phyloP scores from a whole-genome alignment of 2,329 filamentous ascomycete species.

The Ascocoryne sarcoides region DNA sequence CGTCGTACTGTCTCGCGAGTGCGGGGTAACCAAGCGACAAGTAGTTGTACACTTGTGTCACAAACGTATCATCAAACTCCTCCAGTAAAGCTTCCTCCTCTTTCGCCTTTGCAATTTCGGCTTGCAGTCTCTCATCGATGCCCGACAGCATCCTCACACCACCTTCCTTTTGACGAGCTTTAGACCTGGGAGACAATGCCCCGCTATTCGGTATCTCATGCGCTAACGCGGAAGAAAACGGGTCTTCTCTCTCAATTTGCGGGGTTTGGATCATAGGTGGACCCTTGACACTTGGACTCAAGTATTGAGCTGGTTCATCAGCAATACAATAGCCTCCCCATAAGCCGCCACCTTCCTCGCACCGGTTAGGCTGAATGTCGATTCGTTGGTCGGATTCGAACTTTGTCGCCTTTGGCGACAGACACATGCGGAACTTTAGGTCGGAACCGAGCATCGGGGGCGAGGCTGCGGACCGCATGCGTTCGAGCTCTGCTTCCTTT shows the following conservation, averaged over 20 bases:
- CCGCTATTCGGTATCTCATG: constrained; percentile 2
- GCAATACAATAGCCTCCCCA: constrained; percentile 66
- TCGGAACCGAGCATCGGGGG: constrained; percentile 86
- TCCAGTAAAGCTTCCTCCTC: constrained; percentile 33
- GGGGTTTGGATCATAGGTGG: constrained; percentile 31
- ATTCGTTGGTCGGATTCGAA: constrained; percentile 68
- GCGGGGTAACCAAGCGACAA: constrained; percentile 86
- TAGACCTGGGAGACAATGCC: background rate
- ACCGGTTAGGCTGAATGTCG: constrained; percentile 43
- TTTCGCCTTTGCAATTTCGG: constrained; percentile 21
- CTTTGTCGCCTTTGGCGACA: constrained; percentile 75
- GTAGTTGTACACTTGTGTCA: constrained; percentile 97
- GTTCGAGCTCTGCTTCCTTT: constrained; percentile 33
- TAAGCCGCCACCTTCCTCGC: constrained; percentile 54
- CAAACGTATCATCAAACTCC: constrained; percentile 76
- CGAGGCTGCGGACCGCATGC: constrained; percentile 49
- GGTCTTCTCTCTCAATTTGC: constrained; percentile 28
- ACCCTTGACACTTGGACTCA: constrained; percentile 26
- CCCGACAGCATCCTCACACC: constrained; percentile 27
- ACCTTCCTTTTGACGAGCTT: constrained; percentile 3
- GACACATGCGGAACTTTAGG: constrained; percentile 70
- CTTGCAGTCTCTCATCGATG: constrained; percentile 23
- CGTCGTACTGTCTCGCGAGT: constrained; percentile 73
- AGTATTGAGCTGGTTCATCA: constrained; percentile 28
- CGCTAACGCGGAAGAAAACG: constrained; percentile 25